These are phyloP conservation scores for Rhizophora apiculata DNA, from an alignment of 345 rosid genomes.

Conservation along the genomic window DNA sequence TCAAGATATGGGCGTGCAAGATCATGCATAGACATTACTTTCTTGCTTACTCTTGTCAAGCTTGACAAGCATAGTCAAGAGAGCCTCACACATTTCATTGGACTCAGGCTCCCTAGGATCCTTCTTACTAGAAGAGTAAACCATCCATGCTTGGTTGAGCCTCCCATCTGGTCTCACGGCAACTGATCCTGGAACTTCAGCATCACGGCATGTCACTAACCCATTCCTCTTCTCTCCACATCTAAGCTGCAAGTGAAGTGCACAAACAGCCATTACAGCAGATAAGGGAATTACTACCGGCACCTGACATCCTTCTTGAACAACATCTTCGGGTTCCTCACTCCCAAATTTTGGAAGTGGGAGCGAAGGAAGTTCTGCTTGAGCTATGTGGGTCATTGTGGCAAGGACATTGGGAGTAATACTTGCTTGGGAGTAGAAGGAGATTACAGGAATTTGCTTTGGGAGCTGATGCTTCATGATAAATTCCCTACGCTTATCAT, in stretches of 20 bases:
- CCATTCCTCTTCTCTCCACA: slow-evolving; percentile 74
- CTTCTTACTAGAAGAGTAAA: slow-evolving; percentile 44
- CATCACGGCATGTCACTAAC: slow-evolving; percentile 58
- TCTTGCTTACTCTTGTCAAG: slow-evolving; percentile 35
- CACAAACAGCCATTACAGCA: slow-evolving; percentile 56
- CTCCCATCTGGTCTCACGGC: slow-evolving; percentile 50
- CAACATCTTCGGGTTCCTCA: slow-evolving; percentile 22
- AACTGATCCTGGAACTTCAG: slow-evolving; percentile 64
- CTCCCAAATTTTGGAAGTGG: slow-evolving; percentile 38
- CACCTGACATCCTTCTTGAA: slow-evolving; percentile 40
- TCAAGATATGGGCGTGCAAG: background rate
- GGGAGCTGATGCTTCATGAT: slow-evolving; percentile 57
- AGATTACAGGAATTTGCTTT: slow-evolving; percentile 47
- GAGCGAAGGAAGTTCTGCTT: slow-evolving; percentile 67
- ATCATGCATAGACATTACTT: background rate
- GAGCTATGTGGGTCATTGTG: slow-evolving; percentile 62
- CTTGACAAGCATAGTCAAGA: slow-evolving; percentile 54
- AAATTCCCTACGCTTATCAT: slow-evolving; percentile 55
- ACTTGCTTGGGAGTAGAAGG: slow-evolving; percentile 57
- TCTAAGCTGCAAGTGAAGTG: slow-evolving; percentile 61
- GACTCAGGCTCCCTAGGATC: slow-evolving; percentile 45
- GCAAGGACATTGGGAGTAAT: slow-evolving; percentile 52
- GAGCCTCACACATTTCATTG: slow-evolving; percentile 64
- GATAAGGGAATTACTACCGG: slow-evolving; percentile 57
- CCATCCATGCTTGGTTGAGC: slow-evolving; percentile 72